A percentile compares a stretch with the other conserved stretches of the same genome.
phyloP scores from a whole-genome alignment of 768 basidiomycete species.

The Pisolithus orientalis region DNA sequence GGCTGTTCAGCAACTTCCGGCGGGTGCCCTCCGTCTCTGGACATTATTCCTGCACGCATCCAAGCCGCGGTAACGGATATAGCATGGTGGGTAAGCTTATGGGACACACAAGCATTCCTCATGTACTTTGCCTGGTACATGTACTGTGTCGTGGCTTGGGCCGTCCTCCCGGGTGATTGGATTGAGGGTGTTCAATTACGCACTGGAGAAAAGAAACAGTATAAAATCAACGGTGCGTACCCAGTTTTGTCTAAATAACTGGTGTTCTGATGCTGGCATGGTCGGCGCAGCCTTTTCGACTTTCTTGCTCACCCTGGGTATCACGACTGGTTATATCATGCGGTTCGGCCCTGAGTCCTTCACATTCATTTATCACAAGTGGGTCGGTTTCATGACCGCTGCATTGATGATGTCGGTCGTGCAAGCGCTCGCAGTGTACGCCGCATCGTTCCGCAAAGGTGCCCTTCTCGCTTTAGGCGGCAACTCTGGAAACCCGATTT shows the following conservation, averaged over 20 bases:
- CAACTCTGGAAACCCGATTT: slow-evolving; percentile 80
- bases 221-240: slow-evolving; percentile 89
- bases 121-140: slow-evolving; percentile 88
- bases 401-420: slow-evolving; percentile 69
- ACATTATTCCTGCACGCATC: slow-evolving; percentile 37
- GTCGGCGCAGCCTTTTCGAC: slow-evolving; percentile 70
- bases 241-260: background rate
- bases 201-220: slow-evolving; percentile 68
- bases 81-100: slow-evolving; percentile 68
- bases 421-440: slow-evolving; percentile 71
- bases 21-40: slow-evolving; percentile 57
- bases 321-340: slow-evolving; percentile 61
- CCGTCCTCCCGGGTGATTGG: slow-evolving; percentile 65
- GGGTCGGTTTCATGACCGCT: slow-evolving; percentile 83
- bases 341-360: slow-evolving; percentile 74
- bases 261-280: background rate
- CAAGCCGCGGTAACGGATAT: slow-evolving; percentile 39
- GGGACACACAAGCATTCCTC: slow-evolving; percentile 72
- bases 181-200: slow-evolving; percentile 67
- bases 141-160: slow-evolving; percentile 82
- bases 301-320: slow-evolving; percentile 72
- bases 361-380: slow-evolving; percentile 89
- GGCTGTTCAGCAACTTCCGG: slow-evolving; percentile 66
- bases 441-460: slow-evolving; percentile 57
- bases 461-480: slow-evolving; percentile 88